Base-by-base conservation (phyloP, 768 basidiomycete species). In the Boletus coccyginus region DNA sequence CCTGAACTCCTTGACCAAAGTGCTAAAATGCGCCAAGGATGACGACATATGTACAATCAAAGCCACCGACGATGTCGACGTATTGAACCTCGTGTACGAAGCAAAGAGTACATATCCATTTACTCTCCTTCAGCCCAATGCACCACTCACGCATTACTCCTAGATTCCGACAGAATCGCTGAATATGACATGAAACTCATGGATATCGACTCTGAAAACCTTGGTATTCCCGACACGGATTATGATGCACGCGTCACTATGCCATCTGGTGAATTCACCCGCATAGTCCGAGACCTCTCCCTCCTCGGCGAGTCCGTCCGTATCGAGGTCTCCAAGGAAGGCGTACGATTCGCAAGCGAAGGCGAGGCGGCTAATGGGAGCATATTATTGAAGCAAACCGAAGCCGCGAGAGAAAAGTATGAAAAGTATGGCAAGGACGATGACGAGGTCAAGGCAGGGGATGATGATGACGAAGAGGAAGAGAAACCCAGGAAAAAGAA, bases 111-210 rank as follows among this genome's bases (percentile, higher is more conserved):
- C 62, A 85, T 81, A 43, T 36, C 36, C 38, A 36, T 50, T 39
- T 45, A 21, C 16, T 16, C 14, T 19, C 29, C 42, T 53, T 17
- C 19, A 10, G 27, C 11, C 17, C n/a, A 8, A 19, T 24, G 17
- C 17, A 33, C 36, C 31, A 13, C 46, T 56, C 31, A 50, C 33
- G 1, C 2, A 24, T 21, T 1, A 14, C 32, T 40, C 29, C 7
- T 62, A 97, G 95, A 86, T 73, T 83, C 87, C 5, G 96, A 97
- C 72, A 86, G 97, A 59, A 88, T 98, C 51, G 94, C 94, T 27
- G 93, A 98, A 70, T 99, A 99, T 75, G 94, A 97, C 64, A 92
- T 99, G 89, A 98, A 98, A 73, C 85, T 98, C 51, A 98, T 99
- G 96, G 96, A 98, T 66, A 99, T 99, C 68, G 96, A 99, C 72